A percentile compares a stretch with the other conserved stretches of the same genome.
Conservation (phyloP, 495 filamentous ascomycete species). For the Trichoderma asperelloides region DNA sequence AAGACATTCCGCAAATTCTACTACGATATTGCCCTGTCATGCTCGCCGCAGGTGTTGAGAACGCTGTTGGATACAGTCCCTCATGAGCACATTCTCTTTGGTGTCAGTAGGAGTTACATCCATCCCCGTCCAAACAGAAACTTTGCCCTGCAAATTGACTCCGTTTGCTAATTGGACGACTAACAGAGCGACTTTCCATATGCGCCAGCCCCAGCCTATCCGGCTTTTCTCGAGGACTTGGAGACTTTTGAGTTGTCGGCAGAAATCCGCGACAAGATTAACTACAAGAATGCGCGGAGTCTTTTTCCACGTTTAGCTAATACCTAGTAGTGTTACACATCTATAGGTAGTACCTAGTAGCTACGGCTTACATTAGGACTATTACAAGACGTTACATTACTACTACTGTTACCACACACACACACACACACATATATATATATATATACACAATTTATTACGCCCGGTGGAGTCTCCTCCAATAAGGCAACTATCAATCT, state of each 20-base stretch:
- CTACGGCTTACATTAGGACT: too few species aligned
- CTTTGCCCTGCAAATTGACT: not conserved
- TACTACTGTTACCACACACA: too few species aligned
- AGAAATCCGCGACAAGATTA: constrained; percentile 16
- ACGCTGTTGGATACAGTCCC: constrained; percentile 32
- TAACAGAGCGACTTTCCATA: constrained; percentile 23
- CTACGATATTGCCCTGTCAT: constrained; percentile 21
- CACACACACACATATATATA: too few species aligned
- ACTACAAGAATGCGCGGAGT: constrained; percentile 19
- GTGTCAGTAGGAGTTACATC: constrained; percentile 26
- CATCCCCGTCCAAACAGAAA: constrained; percentile 20
- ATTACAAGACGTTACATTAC: too few species aligned
- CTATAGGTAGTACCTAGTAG: too few species aligned
- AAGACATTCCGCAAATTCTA: constrained; percentile 19
- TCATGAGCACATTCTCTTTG: constrained; percentile 40
- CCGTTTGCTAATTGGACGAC: too few species aligned
- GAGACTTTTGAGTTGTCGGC: constrained; percentile 16
- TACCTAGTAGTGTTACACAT: too few species aligned
- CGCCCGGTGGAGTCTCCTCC: too few species aligned
- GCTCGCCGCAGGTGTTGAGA: constrained; percentile 30
- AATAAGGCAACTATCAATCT: too few species aligned
- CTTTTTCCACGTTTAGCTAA: too few species aligned
- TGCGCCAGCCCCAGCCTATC: constrained; percentile 21
- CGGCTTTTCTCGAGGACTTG: constrained; percentile 20
- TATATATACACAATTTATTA: too few species aligned